Percentiles rank a stretch among this genome's conserved stretches.
phyloP scores from a whole-genome alignment of 495 filamentous ascomycete species.

The Penicillium canariense region DNA sequence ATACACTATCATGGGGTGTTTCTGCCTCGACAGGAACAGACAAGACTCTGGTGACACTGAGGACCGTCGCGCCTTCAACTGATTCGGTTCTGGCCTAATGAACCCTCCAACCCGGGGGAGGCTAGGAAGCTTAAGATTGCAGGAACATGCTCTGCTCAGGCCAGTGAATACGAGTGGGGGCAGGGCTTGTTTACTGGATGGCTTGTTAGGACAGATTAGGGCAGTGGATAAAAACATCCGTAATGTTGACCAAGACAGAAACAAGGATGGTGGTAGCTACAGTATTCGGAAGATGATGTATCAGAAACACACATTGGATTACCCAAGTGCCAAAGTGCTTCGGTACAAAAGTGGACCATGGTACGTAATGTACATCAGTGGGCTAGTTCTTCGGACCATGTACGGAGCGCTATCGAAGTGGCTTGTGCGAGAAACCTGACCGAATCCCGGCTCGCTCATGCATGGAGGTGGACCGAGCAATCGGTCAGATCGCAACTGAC shows the following conservation, averaged over 20 bases:
- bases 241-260: not conserved
- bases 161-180: not conserved
- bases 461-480: slow-evolving; percentile 6
- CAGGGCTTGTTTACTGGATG: not conserved
- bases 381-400: too few relatives aligned
- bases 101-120: too few relatives aligned
- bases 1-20: slow-evolving; percentile 14
- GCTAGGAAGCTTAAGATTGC: not conserved
- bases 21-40: slow-evolving; percentile 5
- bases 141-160: not conserved
- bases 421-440: slow-evolving; percentile 2
- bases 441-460: slow-evolving; percentile 3
- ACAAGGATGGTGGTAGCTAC: not conserved
- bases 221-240: not conserved
- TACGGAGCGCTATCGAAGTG: too few relatives aligned
- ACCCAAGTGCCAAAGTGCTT: too few relatives aligned
- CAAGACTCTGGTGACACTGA: slow-evolving; percentile 10
- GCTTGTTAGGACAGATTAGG: not conserved
- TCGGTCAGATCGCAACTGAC: slow-evolving; percentile 10
- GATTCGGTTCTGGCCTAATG: slow-evolving; percentile 13
- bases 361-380: too few relatives aligned
- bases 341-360: too few relatives aligned
- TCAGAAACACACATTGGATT: not conserved
- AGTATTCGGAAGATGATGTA: not conserved
- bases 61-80: slow-evolving; percentile 18